Base-by-base conservation (phyloP, 768 basidiomycete genomes). In the Tulasnella sp. region DNA sequence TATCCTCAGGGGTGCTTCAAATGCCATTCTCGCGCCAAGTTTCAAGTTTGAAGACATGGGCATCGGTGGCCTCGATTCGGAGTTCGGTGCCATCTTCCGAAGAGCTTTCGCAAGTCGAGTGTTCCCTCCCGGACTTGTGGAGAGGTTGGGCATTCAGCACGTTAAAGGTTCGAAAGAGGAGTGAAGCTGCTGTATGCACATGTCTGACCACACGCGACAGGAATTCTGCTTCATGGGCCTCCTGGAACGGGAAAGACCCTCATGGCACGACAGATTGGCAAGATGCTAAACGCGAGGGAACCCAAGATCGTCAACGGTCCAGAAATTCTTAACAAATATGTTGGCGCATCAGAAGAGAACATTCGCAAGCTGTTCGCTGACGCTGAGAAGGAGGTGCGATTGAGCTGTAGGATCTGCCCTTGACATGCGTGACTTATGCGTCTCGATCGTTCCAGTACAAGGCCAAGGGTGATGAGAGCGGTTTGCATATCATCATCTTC, bases 21-120 rank as follows among this genome's bases (percentile, higher is more conserved):
- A 98, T 82, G 95, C 97, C 0, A 97, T 99, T 79, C 88, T 99
- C 12, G 91, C 95, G 0, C 95, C 97, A 1, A 98, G 98, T 84
- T 99, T 99, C 89, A 99, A 97, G 83, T 99, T 99, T 78, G 93
- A 97, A 81, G 97, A 99, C 82, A 99, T 99, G 97, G 97, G 97
- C 22, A 99, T 99, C 80, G 97, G 97, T 81, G 97, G 97, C 81
- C 86, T 99, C 40, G 97, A 99, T 82, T 86, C 89, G 9, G 97
- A 99, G 82, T 99, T 99, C 82, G 89, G 89, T 75, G 91, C 94
- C 58, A 99, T 99, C 81, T 99, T 99, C 86, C 93, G 97, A 82
- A 92, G 97, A 81, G 97, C 97, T 0, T 99, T 99, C 82, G 96
- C 97, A 0, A 94, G 93, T 69, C 94, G 97, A 67, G 95, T 99